Base-by-base conservation (phyloP, 2,329 filamentous ascomycete species). In the Cercospora brassicicola region DNA sequence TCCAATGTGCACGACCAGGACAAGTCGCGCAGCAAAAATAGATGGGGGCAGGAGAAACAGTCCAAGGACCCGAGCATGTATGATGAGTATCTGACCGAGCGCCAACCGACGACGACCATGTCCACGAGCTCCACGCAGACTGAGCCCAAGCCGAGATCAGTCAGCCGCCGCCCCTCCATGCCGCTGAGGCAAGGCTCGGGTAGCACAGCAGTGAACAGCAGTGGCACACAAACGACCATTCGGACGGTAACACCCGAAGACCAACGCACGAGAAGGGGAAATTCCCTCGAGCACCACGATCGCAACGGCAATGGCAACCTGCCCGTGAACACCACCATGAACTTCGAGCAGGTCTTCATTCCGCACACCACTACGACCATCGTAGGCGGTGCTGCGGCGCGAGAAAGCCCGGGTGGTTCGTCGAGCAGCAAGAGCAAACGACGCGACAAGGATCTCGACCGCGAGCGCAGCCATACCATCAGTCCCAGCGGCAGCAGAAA, bases 211-310 rank as follows among this genome's bases (percentile, higher is more conserved):
- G 70, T 67, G 42, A 63, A 63, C 61, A 69, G 66, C 68, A 66
- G 62, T 63, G 64, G 53, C 28, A 66, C 66, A 23, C 64, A 68
- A 48, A 68, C 67, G 71, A 86, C 85, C 56, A 86, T 90, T 74
- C 87, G 90, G 70, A 82, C 89, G 66, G 88, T 91, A 71, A 91
- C 89, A 69, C 89, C 90, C 72, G 90, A 92, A 53, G 62, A 73
- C 48, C 55, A 67, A 51, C 66, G 67, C 62, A 65, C 64, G 33
- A 51, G 66, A 60, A 66, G 67, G 59, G 67, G 62, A 30, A 20
- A 23, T 20, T 65, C 63, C 33, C 57, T 59, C 36, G 63, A 65
- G 26, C 39, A 65, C 39, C 36, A 51, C 20, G 36, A 65, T 10
- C 36, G 55, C 33, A 53, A 51, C 39, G 63, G 63, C 51, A 68